A percentile compares a stretch with the other conserved stretches of the same genome.
Conservation (phyloP, 345 rosid species). For the Euphorbia pulcherrima region DNA sequence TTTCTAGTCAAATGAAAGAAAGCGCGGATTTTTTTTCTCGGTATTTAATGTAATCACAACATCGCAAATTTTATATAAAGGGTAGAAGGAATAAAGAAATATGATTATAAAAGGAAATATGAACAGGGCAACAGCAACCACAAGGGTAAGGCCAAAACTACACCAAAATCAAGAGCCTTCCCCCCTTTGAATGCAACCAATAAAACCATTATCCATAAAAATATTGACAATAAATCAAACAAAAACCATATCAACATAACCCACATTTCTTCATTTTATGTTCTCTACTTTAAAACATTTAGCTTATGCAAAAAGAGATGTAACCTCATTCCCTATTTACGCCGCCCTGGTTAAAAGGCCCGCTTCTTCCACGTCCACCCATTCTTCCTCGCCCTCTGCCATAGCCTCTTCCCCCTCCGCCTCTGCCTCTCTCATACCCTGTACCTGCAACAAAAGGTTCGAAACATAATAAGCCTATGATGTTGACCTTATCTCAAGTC, state of each 20-base stretch:
- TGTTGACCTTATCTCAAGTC: not conserved
- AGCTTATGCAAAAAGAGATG: slow-evolving; percentile 29
- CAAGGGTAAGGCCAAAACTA: slow-evolving; percentile 22
- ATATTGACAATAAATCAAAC: slow-evolving; percentile 11
- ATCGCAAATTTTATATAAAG: too few relatives aligned
- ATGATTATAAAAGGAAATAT: slow-evolving; percentile 22
- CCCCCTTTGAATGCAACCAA: slow-evolving; percentile 36
- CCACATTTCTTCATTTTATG: slow-evolving; percentile 28
- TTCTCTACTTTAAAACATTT: slow-evolving; percentile 27
- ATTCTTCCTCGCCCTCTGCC: slow-evolving; percentile 16
- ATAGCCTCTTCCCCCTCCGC: slow-evolving; percentile 41
- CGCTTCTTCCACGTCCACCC: slow-evolving; percentile 21
- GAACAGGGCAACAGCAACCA: slow-evolving; percentile 29
- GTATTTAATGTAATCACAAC: too few relatives aligned
- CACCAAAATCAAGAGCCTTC: slow-evolving; percentile 28
- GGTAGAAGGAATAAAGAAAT: slow-evolving; percentile 19
- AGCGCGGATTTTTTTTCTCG: too few relatives aligned
- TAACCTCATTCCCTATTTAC: slow-evolving; percentile 12
- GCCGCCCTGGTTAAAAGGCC: slow-evolving; percentile 38
- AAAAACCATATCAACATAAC: slow-evolving; percentile 29
- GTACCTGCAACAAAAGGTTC: slow-evolving; percentile 18
- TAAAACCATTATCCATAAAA: slow-evolving; percentile 25
- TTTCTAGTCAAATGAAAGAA: too few relatives aligned
- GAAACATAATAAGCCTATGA: too few relatives aligned
- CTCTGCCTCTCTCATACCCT: slow-evolving; percentile 41